Percentiles rank a stretch among this genome's conserved stretches.
Evolutionary conservation across 192 early-diverging fungal genomes (phyloP).

Genomic region (Obelidium mucronatum): DNA sequence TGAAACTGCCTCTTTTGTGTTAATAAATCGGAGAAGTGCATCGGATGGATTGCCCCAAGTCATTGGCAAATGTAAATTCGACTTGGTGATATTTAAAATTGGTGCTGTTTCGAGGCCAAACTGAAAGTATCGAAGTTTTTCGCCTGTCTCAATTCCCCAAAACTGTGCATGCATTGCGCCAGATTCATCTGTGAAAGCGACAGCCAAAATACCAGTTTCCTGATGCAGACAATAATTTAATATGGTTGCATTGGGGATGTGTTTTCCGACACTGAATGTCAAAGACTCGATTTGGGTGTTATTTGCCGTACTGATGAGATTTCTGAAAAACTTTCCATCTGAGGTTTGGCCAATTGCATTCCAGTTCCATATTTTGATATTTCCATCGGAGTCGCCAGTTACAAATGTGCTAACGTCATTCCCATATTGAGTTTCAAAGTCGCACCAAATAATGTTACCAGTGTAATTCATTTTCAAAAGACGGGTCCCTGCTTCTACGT

Average conservation of each 20-base stretch:
- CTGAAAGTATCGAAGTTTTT: background rate
- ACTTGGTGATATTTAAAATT: background rate
- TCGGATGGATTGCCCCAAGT: constrained; percentile 20
- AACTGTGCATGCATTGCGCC: background rate
- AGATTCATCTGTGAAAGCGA: background rate
- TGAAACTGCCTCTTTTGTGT: background rate
- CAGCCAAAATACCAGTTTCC: background rate
- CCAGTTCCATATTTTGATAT: constrained; percentile 8
- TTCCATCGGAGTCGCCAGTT: constrained; percentile 17
- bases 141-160: constrained; percentile 16
- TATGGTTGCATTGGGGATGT: background rate
- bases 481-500: constrained; percentile 1
- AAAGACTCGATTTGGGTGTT: constrained; percentile 2
- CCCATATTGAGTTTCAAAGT: constrained; percentile 19
- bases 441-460: constrained; percentile 23
- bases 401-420: constrained; percentile 5
- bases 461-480: background rate
- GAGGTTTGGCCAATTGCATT: background rate
- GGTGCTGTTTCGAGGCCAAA: background rate
- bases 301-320: background rate
- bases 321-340: background rate
- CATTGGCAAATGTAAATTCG: background rate
- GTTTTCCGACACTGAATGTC: background rate
- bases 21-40: background rate
- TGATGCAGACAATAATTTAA: constrained; percentile 4